phyloP scores from a whole-genome alignment of 345 rosid genomes.

The Eucalyptus melliodora region DNA sequence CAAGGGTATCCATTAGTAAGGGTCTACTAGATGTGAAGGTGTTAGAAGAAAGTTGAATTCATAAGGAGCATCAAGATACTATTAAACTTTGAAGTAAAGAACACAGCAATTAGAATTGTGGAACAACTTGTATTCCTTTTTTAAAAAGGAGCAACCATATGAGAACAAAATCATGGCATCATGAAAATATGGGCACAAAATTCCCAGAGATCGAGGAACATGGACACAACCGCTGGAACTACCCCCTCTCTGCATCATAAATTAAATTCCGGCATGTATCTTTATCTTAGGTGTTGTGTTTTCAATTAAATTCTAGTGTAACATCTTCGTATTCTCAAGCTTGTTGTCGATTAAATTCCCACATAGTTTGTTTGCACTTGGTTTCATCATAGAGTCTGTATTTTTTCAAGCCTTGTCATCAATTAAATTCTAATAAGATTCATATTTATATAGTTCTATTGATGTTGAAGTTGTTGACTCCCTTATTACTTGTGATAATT shows the following conservation, averaged over 20 bases:
- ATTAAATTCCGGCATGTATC: no score
- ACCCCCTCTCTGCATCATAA: accelerated
- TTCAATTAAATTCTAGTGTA: background rate
- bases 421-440: background rate
- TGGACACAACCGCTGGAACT: accelerated
- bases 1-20: background rate
- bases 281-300: background rate
- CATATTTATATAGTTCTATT: no score
- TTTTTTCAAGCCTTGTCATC: background rate
- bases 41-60: background rate
- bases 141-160: background rate
- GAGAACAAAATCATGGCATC: background rate
- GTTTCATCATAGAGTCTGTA: background rate
- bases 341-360: background rate
- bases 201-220: background rate
- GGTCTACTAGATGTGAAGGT: background rate
- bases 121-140: background rate
- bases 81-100: accelerated
- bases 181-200: background rate
- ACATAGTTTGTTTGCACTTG: background rate
- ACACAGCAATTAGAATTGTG: background rate
- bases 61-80: background rate
- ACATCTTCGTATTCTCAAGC: background rate
- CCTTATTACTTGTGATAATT: no score
- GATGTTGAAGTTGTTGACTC: no score